Percentiles rank a stretch among this genome's conserved stretches.
Evolutionary conservation across 2,329 filamentous ascomycete genomes (phyloP).

Genomic region (Ascosphaera apis): DNA sequence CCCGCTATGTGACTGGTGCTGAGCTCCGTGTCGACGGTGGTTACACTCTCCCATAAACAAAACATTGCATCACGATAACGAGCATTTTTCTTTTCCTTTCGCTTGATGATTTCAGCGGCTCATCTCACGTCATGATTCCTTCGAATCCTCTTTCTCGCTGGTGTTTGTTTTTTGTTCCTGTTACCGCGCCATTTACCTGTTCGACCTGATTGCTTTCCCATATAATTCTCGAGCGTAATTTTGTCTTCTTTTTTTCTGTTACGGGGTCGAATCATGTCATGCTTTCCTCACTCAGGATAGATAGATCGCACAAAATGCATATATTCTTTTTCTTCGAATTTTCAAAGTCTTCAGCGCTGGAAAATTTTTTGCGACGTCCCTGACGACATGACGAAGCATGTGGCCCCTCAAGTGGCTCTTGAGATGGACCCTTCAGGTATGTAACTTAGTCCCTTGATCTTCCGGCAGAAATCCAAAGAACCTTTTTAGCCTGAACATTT

Average conservation of each 20-base stretch:
- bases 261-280: background rate
- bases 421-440: background rate
- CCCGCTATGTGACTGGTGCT: slow-evolving; percentile 48
- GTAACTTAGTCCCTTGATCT: too few relatives aligned
- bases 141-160: background rate
- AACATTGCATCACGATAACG: background rate
- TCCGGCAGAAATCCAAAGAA: too few relatives aligned
- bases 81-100: slow-evolving; percentile 2
- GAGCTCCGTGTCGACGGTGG: slow-evolving; percentile 68
- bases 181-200: background rate
- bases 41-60: slow-evolving; percentile 51
- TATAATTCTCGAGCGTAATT: too few relatives aligned
- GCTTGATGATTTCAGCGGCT: background rate
- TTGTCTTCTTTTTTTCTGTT: background rate
- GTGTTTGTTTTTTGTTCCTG: background rate
- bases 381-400: too few relatives aligned
- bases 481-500: background rate
- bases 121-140: slow-evolving; percentile 1
- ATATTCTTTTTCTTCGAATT: background rate
- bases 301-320: background rate
- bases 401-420: background rate
- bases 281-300: background rate
- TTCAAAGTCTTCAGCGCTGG: too few relatives aligned
- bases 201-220: background rate
- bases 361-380: too few relatives aligned